phyloP scores from a whole-genome alignment of 768 basidiomycete species.

The Leccinellum luteum region DNA sequence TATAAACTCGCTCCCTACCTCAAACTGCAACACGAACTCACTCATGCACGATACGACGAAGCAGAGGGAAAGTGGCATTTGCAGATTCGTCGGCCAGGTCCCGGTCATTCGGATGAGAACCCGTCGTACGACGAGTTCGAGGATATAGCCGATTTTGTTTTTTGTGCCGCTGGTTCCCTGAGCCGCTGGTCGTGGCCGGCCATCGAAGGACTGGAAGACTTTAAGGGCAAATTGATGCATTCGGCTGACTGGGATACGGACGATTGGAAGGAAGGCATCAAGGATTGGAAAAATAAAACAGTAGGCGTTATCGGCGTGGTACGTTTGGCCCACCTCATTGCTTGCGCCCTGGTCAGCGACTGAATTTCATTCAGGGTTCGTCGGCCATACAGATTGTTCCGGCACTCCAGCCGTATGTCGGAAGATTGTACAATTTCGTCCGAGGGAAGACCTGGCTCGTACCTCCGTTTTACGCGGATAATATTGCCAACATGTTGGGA shows the following conservation, averaged over 20 bases:
- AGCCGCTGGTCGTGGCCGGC: neutral
- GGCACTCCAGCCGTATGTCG: neutral
- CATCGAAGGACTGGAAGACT: neutral
- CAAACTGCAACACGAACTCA: constrained; percentile 53
- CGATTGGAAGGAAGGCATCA: constrained; percentile 44
- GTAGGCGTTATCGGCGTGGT: neutral
- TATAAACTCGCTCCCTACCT: constrained; percentile 54
- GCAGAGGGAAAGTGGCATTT: constrained; percentile 54
- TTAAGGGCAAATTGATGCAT: neutral
- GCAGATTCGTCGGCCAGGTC: constrained; percentile 38
- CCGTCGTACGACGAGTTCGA: constrained; percentile 21
- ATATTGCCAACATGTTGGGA: neutral
- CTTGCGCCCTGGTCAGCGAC: neutral
- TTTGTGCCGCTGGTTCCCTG: neutral
- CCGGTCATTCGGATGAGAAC: constrained; percentile 11
- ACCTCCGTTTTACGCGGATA: neutral
- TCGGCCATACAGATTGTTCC: neutral
- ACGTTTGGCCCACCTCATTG: neutral
- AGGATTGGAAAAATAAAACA: constrained; percentile 47
- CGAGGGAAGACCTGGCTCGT: neutral
- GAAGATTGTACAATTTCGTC: neutral
- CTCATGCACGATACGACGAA: constrained; percentile 50
- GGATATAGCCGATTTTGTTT: neutral
- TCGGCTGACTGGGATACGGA: constrained; percentile 43
- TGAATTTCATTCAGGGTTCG: neutral